Base-by-base conservation (phyloP, 306 rosid genomes). In the Citrullus mucosospermus region DNA sequence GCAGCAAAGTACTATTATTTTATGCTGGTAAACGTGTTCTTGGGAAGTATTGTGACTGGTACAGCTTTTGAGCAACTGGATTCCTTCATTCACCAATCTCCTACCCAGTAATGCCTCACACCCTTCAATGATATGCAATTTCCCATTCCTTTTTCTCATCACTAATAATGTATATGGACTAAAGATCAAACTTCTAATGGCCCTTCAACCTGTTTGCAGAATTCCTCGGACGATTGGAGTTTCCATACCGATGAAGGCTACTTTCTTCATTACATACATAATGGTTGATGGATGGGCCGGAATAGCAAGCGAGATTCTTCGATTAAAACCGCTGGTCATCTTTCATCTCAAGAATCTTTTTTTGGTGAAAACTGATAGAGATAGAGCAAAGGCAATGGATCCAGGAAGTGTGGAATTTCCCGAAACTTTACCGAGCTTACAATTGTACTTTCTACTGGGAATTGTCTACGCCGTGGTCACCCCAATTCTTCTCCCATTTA, bases 201-300 rank as follows among this genome's bases (percentile, higher is more conserved):
- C 38, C 53, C 34, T 68, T 44, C 34, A 46, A 74, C 41, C 78
- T 85, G 48, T 18, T 76, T 78, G 36, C 71, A 95, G 99, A 85
- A 95, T 95, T 85, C 99, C 99, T 44, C 91, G 92, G 86, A 95
- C 91, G 30, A 95, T 95, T 63, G 99, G 99, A 79, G 97, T 92
- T 82, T 88, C 99, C 41, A 95, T 95, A 89, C 99, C 99, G 22
- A 89, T 86, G 86, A 95, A 92, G 86, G 99, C 99, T 69, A 92
- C 99, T n/a, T 95, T 95, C 87, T 95, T 95, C 80, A 95, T 95
- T 75, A 95, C 99, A 9, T 95, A 91, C 78, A 95, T 95, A 86
- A 95, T 95, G 99, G 88, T 95, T 77, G 99, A 95, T 76, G 99
- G 99, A 36, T 95, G 99, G 99, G 99, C 99, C 65, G 97, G 97